Evolutionary conservation across 2,329 filamentous ascomycete genomes (phyloP), one percentile per base, ranked within the genome.

Genomic region (Cordyceps cicadae): DNA sequence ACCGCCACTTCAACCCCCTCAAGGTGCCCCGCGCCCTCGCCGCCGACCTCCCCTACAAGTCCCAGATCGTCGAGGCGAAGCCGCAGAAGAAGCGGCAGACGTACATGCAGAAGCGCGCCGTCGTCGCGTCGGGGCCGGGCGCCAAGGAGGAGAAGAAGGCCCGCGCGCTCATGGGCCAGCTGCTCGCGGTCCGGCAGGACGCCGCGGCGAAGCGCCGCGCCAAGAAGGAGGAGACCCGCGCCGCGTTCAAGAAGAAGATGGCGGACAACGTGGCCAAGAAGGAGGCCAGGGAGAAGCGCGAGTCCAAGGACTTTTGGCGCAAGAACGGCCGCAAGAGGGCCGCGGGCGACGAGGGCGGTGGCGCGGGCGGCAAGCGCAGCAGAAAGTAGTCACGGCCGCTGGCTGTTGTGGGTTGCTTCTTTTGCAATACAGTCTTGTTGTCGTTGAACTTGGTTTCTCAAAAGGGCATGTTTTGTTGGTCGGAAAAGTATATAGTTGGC

Each of bases 101-200:
- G 24, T 99, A 99, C 74, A 81, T 96, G 81, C 91, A 96, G 79
- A 97, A 97, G 78, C 89, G 94, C 11, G 94, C 93, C 15, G 91
- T 97, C n/a, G 85, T 96, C 26, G 76, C 90, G 17, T 81, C 87
- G 14, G 81, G 87, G 15, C 87, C 87, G 29, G 82, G 87, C 14
- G 88, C 88, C 1, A 14, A 11, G 32, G 93, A 97, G 74, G 94
- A 99, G 81, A 91, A 88, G 80, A 88, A 88, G 73, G 92, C 92
- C 5, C 81, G 94, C 37, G 87, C 92, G 67, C 79, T 99, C 65
- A 88, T 99, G 86, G 89, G 96, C 77, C 94, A 97, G 80, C 83
- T 99, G 57, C 88, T 90, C 70, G 93, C 92, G 17, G 79, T 99
- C 69, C 80, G 92, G 66, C 96, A 95, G 70, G 94, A 97, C 70